A percentile compares a stretch with the other conserved stretches of the same genome.
These are phyloP conservation scores for Ceratocystis diversiconidia DNA, from an alignment of 2,329 filamentous ascomycete genomes.

Conservation along the genomic window DNA sequence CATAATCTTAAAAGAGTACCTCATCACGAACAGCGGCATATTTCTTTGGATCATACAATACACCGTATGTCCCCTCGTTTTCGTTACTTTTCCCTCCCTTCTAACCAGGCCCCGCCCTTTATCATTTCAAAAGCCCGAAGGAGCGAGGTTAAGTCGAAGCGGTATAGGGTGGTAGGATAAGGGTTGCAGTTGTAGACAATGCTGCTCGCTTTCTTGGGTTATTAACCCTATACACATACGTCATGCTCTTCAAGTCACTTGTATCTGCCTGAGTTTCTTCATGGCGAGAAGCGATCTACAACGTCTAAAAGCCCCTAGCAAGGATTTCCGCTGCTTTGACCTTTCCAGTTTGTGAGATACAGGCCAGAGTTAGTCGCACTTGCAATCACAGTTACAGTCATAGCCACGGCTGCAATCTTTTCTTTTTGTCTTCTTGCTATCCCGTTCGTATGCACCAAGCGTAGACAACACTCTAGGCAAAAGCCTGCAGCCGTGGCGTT, in stretches of 20 bases:
- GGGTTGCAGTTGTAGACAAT: too few species aligned
- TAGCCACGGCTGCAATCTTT: background rate
- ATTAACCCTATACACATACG: too few species aligned
- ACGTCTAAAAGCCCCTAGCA: background rate
- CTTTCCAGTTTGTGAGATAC: background rate
- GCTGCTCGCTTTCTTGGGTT: background rate
- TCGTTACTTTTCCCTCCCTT: background rate
- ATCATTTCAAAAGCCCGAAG: background rate
- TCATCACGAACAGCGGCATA: background rate
- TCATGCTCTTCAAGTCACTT: too few species aligned
- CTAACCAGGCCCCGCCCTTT: background rate
- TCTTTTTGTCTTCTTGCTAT: too few species aligned
- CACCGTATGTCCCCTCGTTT: background rate
- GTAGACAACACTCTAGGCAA: background rate
- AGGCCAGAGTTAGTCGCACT: background rate
- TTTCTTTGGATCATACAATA: background rate
- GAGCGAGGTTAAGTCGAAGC: background rate
- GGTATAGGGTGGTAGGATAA: background rate
- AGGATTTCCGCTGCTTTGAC: background rate
- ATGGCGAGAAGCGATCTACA: background rate
- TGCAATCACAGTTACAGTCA: too few species aligned
- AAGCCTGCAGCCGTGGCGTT: background rate
- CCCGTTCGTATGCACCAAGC: too few species aligned
- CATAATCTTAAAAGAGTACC: background rate
- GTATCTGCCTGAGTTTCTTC: too few species aligned